phyloP scores from a whole-genome alignment of 2,329 filamentous ascomycete genomes.

The Exophiala viscosa region DNA sequence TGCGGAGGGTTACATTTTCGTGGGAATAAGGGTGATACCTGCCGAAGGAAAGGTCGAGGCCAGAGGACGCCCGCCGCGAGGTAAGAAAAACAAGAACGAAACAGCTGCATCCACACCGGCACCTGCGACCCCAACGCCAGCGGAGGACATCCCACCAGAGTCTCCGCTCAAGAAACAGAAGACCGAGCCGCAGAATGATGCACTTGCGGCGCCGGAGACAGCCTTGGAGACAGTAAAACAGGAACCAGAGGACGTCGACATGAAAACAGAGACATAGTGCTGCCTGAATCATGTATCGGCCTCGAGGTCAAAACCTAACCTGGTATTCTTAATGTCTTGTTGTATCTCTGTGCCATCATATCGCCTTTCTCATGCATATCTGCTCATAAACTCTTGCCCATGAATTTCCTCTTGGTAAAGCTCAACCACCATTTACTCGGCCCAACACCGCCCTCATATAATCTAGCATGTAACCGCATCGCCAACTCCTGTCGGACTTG shows the following conservation, averaged over 20 bases:
- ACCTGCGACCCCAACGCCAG: background rate
- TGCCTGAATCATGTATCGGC: background rate
- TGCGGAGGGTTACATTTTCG: conserved; percentile 86
- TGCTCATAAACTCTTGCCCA: conserved; percentile 80
- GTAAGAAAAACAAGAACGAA: conserved; percentile 51
- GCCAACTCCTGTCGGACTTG: conserved; percentile 94
- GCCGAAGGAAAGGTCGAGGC: conserved; percentile 73
- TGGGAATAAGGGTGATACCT: conserved; percentile 75
- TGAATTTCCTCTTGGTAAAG: conserved; percentile 98
- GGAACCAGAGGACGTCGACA: background rate
- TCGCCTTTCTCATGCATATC: background rate
- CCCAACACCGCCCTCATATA: conserved; percentile 72
- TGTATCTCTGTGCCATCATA: too few species aligned
- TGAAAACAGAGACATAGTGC: conserved; percentile 3
- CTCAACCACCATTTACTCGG: conserved; percentile 93
- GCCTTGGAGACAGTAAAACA: conserved; percentile 2
- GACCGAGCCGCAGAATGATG: background rate
- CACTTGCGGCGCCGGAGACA: background rate
- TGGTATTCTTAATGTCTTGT: background rate
- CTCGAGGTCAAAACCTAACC: background rate
- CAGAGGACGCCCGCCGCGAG: conserved; percentile 58
- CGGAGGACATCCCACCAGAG: conserved; percentile 15
- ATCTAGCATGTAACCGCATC: conserved; percentile 71
- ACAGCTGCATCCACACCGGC: background rate
- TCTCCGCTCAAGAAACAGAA: conserved; percentile 24